phyloP scores from a whole-genome alignment of 2,329 filamentous ascomycete genomes.

The Botrytis cinerea region DNA sequence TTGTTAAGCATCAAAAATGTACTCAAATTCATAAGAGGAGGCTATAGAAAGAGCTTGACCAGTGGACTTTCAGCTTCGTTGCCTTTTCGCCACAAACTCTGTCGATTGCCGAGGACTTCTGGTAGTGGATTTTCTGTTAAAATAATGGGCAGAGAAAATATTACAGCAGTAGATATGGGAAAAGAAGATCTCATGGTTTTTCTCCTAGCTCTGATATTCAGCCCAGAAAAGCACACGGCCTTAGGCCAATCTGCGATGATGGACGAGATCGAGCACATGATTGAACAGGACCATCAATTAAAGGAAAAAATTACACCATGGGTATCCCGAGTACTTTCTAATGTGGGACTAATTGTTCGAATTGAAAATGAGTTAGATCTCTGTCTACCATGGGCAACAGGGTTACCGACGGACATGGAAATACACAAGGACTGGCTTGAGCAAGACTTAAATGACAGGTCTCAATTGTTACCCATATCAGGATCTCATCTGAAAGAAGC shows the following conservation, averaged over 20 bases:
- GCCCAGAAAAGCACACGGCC: neutral
- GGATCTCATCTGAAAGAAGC: neutral
- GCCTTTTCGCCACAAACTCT: neutral
- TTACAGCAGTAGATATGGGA: too few relatives aligned
- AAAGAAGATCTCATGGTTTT: neutral
- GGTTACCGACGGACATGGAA: neutral
- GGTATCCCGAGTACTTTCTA: neutral
- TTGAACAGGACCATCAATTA: neutral
- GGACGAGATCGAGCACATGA: neutral
- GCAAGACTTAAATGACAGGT: neutral
- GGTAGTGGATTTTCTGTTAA: neutral
- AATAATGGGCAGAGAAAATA: neutral
- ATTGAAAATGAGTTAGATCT: neutral
- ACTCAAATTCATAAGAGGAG: neutral
- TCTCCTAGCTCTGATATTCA: neutral
- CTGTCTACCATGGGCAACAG: neutral
- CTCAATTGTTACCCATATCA: rapidly evolving
- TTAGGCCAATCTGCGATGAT: neutral
- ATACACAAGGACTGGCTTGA: neutral
- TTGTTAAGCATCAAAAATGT: neutral
- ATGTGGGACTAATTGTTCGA: neutral
- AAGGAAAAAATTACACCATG: neutral
- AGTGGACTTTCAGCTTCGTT: neutral
- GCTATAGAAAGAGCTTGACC: neutral
- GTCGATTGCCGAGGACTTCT: neutral